A percentile compares a stretch with the other conserved stretches of the same genome.
Conservation (phyloP, 2,329 filamentous ascomycete species). For the Aspergillus latus region DNA sequence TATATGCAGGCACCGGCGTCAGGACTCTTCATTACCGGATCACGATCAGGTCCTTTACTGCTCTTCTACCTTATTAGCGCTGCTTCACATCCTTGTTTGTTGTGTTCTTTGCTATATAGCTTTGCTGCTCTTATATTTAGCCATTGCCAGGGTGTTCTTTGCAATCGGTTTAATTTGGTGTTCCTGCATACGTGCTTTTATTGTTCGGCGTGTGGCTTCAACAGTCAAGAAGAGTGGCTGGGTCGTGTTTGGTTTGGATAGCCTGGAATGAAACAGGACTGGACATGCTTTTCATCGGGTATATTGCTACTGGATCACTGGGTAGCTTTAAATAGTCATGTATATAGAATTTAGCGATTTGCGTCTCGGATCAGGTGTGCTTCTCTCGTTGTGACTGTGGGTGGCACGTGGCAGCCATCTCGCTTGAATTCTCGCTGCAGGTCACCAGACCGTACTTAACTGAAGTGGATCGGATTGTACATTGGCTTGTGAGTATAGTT, state of each 20-base stretch:
- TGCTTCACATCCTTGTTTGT: not conserved
- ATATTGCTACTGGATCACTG: not conserved
- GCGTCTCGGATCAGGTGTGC: not conserved
- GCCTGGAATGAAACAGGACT: not conserved
- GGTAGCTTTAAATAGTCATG: not conserved
- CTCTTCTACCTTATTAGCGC: not conserved
- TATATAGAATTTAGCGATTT: conserved; percentile 2
- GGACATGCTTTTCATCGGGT: not conserved
- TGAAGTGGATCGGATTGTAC: not conserved
- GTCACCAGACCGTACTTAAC: not conserved
- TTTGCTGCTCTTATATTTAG: not conserved
- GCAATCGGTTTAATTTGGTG: not conserved
- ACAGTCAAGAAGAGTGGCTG: not conserved
- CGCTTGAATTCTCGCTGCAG: not conserved
- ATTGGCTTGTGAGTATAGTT: not conserved
- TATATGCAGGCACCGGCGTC: conserved; percentile 28
- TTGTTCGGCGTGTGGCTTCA: conserved; percentile 3
- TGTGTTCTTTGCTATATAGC: not conserved
- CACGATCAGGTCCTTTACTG: conserved; percentile 5
- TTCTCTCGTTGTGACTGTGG: not conserved
- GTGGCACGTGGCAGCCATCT: not conserved
- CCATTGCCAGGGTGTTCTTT: not conserved
- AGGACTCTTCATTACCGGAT: conserved; percentile 8
- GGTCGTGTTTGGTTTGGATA: not conserved
- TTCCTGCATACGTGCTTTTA: not conserved